These are phyloP conservation scores for Wakefieldia striispora DNA, from an alignment of 768 basidiomycete genomes.

Conservation along the genomic window DNA sequence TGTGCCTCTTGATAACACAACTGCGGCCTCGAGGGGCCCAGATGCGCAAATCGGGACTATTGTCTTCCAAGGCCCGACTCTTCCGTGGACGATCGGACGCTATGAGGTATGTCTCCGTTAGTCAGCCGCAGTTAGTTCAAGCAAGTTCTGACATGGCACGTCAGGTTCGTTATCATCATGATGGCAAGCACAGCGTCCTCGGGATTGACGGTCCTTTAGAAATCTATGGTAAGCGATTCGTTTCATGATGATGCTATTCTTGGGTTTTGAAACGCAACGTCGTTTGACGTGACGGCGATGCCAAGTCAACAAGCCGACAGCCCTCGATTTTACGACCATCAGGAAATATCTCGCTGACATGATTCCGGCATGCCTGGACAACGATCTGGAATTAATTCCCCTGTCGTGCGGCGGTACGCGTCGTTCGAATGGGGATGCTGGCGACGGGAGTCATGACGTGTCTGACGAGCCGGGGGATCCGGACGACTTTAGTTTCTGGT, in stretches of 20 bases:
- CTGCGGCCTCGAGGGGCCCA: conserved; percentile 32
- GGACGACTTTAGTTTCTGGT: conserved; percentile 96
- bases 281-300: conserved; percentile 1
- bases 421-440: conserved; percentile 16
- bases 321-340: conserved; percentile 63
- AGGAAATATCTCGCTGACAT: conserved; percentile 67
- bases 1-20: conserved; percentile 51
- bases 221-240: conserved; percentile 67
- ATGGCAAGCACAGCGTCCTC: conserved; percentile 97
- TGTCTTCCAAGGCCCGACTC: conserved; percentile 70
- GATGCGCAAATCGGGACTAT: conserved; percentile 61
- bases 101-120: conserved; percentile 61
- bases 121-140: not conserved
- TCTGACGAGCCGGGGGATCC: conserved; percentile 55
- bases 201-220: conserved; percentile 81
- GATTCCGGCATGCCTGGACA: conserved; percentile 85
- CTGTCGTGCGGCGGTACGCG: conserved; percentile 50
- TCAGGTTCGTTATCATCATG: conserved; percentile 89
- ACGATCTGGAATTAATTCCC: conserved; percentile 80
- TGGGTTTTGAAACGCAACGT: not conserved
- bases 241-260: not conserved
- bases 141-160: not conserved
- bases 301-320: conserved; percentile 66
- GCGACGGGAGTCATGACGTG: not conserved
- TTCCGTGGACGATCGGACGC: conserved; percentile 83